Conservation (phyloP, 2,329 filamentous ascomycete species). For the Chaetomium olivaceum region DNA sequence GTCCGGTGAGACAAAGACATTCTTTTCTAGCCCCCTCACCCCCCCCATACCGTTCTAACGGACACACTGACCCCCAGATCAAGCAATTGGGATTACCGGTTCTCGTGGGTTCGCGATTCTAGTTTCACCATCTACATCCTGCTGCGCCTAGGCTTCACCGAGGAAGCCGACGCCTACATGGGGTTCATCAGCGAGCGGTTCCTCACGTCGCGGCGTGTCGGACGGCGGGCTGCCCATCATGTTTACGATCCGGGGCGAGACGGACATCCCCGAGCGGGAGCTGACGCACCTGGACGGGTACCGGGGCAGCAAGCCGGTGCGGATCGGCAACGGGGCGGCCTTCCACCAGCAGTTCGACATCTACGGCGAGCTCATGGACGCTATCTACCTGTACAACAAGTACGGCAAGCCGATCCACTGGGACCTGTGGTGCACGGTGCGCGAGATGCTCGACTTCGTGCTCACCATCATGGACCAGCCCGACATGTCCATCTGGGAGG, state of each 20-base stretch:
- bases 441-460: constrained; percentile 70
- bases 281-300: constrained; percentile 73
- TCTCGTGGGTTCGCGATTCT: constrained; percentile 74
- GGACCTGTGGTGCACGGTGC: constrained; percentile 72
- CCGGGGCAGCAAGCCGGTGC: constrained; percentile 67
- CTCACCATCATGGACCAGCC: constrained; percentile 65
- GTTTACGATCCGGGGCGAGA: constrained; percentile 76
- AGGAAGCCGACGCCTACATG: constrained; percentile 78
- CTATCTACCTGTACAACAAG: constrained; percentile 76
- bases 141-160: constrained; percentile 71
- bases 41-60: not conserved
- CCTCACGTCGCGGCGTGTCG: constrained; percentile 57
- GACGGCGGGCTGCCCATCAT: constrained; percentile 73
- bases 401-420: constrained; percentile 75
- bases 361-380: constrained; percentile 77
- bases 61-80: constrained; percentile 11
- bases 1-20: constrained; percentile 41
- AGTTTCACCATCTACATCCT: constrained; percentile 79
- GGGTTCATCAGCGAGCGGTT: constrained; percentile 74
- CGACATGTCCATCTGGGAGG: constrained; percentile 85
- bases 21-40: not conserved
- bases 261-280: constrained; percentile 70
- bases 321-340: constrained; percentile 75
- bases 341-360: constrained; percentile 78
- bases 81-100: constrained; percentile 73